phyloP scores from a whole-genome alignment of 108 stramenopile species.

The Epithemia pelagica region DNA sequence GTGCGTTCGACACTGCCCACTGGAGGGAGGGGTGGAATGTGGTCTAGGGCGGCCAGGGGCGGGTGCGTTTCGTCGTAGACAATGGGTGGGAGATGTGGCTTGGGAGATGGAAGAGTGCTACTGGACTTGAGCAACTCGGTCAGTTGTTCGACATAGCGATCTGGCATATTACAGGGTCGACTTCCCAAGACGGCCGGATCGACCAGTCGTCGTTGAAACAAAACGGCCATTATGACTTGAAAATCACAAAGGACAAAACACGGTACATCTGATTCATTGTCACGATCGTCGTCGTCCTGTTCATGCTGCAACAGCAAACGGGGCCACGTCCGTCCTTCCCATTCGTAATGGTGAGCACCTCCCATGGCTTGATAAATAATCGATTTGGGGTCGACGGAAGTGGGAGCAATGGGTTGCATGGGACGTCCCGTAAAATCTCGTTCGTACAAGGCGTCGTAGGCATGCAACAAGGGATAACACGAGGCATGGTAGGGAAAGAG shows the following conservation, averaged over 20 bases:
- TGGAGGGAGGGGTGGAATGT: neutral
- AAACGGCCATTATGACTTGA: neutral
- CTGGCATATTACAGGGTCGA: neutral
- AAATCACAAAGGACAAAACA: neutral
- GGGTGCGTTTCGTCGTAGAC: neutral
- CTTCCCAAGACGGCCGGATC: neutral
- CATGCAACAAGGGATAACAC: conserved; percentile 40
- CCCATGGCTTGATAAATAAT: neutral
- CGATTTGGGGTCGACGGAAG: neutral
- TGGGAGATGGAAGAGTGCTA: no score
- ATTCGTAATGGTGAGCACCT: neutral
- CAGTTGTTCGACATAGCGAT: neutral
- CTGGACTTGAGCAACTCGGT: no score
- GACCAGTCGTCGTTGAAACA: neutral
- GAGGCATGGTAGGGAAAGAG: conserved; percentile 45
- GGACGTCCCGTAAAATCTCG: neutral
- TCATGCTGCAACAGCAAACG: neutral
- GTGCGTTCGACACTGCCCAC: neutral
- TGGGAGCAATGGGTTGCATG: neutral
- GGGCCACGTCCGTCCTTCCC: neutral
- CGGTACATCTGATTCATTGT: neutral
- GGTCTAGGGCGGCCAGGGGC: neutral
- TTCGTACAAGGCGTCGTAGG: conserved; percentile 31
- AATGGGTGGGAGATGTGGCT: no score
- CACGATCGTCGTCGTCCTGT: neutral